Base-by-base conservation (phyloP, 129 eudicot species). In the Daucus carota region DNA sequence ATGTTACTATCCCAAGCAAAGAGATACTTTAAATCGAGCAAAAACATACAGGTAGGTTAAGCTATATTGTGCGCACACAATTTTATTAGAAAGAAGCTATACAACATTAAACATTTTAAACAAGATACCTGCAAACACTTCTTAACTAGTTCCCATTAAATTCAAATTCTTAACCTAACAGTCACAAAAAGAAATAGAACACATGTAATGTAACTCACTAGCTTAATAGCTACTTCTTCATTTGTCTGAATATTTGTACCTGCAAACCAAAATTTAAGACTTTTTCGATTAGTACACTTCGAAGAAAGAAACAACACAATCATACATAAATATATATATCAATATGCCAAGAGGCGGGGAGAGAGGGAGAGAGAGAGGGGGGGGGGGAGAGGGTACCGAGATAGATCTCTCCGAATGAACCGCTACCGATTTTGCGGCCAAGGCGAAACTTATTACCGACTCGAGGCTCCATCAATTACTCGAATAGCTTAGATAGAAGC, bases 51-150 rank as follows among this genome's bases (percentile, higher is more conserved):
- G 14, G 24, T 24, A 24, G 22, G 31, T n/a, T 57, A 24, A 0
- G 65, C 5, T 54, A n/a, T 8, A 57, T 57, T 28, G 4, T 0
- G 63, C 29, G 6, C 63, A 13, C 48, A 45, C 18, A 68, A 68
- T 68, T 33, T 36, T 14, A 36, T 9, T 33, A 11, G 33, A 8
- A 68, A 69, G 17, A 34, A 33, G 43, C 31, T 20, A 68, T 33
- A 40, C 24, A 16, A 36, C 5, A 36, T 36, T 36, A 36, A 36
- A 68, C 43, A 32, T 17, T 9, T 68, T 7, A 2, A 36, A 33
- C 42, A 33, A 15, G 44, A 73, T 79, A 65, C 85, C 84, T 85
- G 84, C 62, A 31, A 70, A 33, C 62, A 67, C 31, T 41, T 54
- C 18, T 15, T 31, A 29, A 18, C 20, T 9, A 38, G 45, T 32